Evolutionary conservation across 108 stramenopile species (phyloP).

Genomic region (Mayamaea pseudoterrestris): DNA sequence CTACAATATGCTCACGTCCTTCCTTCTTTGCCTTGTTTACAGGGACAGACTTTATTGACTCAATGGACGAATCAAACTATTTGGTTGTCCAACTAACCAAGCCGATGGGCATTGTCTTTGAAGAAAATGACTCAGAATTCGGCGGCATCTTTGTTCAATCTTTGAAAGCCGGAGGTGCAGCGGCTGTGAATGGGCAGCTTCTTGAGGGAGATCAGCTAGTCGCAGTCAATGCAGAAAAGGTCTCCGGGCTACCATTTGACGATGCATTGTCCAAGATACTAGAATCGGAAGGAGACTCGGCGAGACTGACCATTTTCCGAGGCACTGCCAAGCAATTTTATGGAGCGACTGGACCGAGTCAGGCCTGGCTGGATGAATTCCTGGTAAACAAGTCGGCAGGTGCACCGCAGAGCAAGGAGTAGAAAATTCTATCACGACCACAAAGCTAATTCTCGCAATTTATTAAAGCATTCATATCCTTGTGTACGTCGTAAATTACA

Average conservation of each 20-base stretch:
- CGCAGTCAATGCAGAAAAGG: constrained; percentile 52
- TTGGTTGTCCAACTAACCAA: constrained; percentile 48
- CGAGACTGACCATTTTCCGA: constrained; percentile 60
- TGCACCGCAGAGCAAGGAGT: no score
- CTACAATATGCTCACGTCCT: no score
- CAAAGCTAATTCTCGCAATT: no score
- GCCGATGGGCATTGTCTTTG: constrained; percentile 89
- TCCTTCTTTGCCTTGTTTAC: no score
- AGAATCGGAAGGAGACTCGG: constrained; percentile 37
- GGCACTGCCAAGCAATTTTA: constrained; percentile 73
- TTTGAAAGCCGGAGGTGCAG: constrained; percentile 53
- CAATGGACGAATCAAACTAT: constrained; percentile 79
- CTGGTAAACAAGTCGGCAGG: no score
- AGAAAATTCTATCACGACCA: no score
- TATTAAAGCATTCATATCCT: no score
- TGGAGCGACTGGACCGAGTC: constrained; percentile 70
- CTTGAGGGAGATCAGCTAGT: constrained; percentile 74
- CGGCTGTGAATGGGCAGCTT: constrained; percentile 37
- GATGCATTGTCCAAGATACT: constrained; percentile 71
- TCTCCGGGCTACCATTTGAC: constrained; percentile 62
- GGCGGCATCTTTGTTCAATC: constrained; percentile 81
- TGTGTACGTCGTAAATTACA: no score
- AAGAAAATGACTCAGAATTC: constrained; percentile 75
- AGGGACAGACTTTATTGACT: constrained; percentile 66
- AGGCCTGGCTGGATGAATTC: constrained; percentile 74